Evolutionary conservation across 768 basidiomycete genomes (phyloP).

Genomic region (Royoungia palumana): DNA sequence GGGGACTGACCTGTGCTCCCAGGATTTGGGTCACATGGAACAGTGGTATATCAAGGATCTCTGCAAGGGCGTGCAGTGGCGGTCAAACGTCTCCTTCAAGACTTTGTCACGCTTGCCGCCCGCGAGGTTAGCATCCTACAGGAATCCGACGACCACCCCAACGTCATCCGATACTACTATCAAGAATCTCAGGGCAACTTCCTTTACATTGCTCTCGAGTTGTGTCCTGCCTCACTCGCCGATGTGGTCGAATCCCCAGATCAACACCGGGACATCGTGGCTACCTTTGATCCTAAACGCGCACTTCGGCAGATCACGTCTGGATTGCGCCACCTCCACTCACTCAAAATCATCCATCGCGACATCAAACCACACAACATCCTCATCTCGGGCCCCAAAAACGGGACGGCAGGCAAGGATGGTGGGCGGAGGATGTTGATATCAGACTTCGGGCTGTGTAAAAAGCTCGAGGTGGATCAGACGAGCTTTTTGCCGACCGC

Average conservation of each 20-base stretch:
- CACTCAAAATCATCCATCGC: slow-evolving; percentile 93
- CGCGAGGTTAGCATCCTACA: slow-evolving; percentile 94
- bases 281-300: slow-evolving; percentile 80
- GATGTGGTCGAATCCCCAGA: slow-evolving; percentile 83
- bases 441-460: slow-evolving; percentile 96
- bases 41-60: slow-evolving; percentile 90
- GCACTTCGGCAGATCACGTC: slow-evolving; percentile 84
- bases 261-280: slow-evolving; percentile 71
- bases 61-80: slow-evolving; percentile 97
- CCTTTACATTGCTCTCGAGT: slow-evolving; percentile 95
- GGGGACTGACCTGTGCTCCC: slow-evolving; percentile 6
- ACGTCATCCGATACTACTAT: slow-evolving; percentile 98
- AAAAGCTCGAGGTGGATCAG: slow-evolving; percentile 92
- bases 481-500: slow-evolving; percentile 93
- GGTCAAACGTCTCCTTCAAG: slow-evolving; percentile 93
- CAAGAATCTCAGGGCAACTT: slow-evolving; percentile 93
- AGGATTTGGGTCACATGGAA: slow-evolving; percentile 97
- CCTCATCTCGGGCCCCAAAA: slow-evolving; percentile 71
- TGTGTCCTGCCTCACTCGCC: slow-evolving; percentile 87
- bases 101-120: slow-evolving; percentile 91
- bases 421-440: slow-evolving; percentile 77
- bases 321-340: slow-evolving; percentile 88
- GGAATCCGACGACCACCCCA: slow-evolving; percentile 96
- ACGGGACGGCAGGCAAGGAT: slow-evolving; percentile 39
- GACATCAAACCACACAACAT: slow-evolving; percentile 99